Base-by-base conservation (phyloP, 257 asterid species). In the Asclepias syriaca region DNA sequence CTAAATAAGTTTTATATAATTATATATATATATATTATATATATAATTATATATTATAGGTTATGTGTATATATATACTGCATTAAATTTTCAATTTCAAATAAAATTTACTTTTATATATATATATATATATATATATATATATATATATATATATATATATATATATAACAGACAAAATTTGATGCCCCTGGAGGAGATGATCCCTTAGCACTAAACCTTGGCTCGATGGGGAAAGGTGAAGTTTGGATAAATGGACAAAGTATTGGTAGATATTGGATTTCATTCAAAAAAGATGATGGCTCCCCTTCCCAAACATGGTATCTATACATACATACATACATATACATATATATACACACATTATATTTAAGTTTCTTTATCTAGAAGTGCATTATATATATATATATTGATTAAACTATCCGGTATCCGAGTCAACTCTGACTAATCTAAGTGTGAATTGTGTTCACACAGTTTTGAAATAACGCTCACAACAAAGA, bases 191-290 rank as follows among this genome's bases (percentile, higher is more conserved):
- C 97, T 0, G 64, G 0, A 12, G 93, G 96, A 39, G 78, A 53
- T 68, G 92, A 83, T 73, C 96, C 98, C 0, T 78, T 93, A 12
- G 92, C 89, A 29, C 68, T 93, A 66, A 87, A 93, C 80, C 98
- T 93, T 45, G 85, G 84, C 19, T 80, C 96, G 19, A 93, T 93
- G 98, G 98, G 98, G 54, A 93, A 93, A 79, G 98, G 98, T 22
- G 86, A 83, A 77, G 87, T 79, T 34, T 93, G 96, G 96, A 75
- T 93, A 29, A 93, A 93, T 45, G 92, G 96, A 39, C 85, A 87
- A 74, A 88, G 96, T 67, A 85, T 91, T 8, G 98, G 98, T 48
- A 84, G 97, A 65, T 93, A 89, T 60, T 93, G 98, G 98, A 75
- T 89, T 69, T 86, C 98, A 3, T 86, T 84, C 65, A 96, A 0